Base-by-base conservation (phyloP, 2,329 filamentous ascomycete species). In the Orbilia oligospora region DNA sequence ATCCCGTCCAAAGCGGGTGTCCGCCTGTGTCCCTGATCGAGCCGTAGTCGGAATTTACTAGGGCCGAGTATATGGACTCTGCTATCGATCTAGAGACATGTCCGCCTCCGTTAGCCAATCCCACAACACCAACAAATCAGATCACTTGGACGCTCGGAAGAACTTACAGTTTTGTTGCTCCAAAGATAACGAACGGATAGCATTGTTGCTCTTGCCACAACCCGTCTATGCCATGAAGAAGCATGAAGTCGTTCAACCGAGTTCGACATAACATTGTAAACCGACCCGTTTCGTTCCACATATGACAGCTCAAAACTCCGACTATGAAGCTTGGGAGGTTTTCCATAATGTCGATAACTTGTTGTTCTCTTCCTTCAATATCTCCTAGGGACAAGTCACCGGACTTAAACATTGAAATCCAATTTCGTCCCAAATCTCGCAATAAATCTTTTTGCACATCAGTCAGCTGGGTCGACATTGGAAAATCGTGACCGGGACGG, bases 391-490 rank as follows among this genome's bases (percentile, higher is more conserved):
- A 78, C 27, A 78, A 36, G 27, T 78, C 53, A 46, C 75, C 68
- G 18, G 75, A 67, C 55, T 68, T 78, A 36, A 78, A 78, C 75
- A 78, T 78, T 55, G 75, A 78, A 56, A 78, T 78, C 75, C 75
- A 78, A 24, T 78, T 78, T 68, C 68, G 68, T 69, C 75, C 75
- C 33, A 78, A 65, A 55, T 78, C 75, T 55, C 41, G 75, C 68
- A 78, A 41, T 71, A 78, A 58, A 78, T 78, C 75, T 78, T 78
- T 72, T 78, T 78, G 75, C 75, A 78, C 68, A 10, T 78, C 75
- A 72, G 75, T 78, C 75, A 78, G 75, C 75, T 72, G 68, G 24
- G 75, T 78, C 75, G 75, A 72, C 75, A 78, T 78, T 24, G 44
- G 44, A 48, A 72, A 63, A 72, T 72, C 69, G 67, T 67, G 41